phyloP scores from a whole-genome alignment of 768 basidiomycete genomes.

The Pholiota microspora region DNA sequence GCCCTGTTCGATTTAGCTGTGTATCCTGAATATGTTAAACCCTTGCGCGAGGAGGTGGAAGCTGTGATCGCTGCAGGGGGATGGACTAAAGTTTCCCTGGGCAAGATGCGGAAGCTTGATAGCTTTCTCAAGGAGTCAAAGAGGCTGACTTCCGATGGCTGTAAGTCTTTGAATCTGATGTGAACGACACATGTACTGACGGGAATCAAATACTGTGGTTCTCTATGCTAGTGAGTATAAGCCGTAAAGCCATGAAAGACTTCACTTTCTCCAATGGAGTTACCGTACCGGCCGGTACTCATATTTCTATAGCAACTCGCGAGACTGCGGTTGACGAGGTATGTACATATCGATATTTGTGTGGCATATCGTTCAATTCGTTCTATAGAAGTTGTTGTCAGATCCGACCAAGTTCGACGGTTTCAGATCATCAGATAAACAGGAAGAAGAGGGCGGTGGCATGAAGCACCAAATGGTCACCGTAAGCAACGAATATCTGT shows the following conservation, averaged over 20 bases:
- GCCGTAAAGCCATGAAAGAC: conserved; percentile 24
- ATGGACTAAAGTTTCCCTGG: conserved; percentile 30
- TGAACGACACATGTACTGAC: conserved; percentile 22
- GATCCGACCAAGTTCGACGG: conserved; percentile 18
- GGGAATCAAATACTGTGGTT: not conserved
- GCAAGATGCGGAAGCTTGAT: conserved; percentile 41
- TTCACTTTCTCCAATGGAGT: conserved; percentile 34
- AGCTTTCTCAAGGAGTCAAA: conserved; percentile 53
- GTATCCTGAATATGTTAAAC: conserved; percentile 29
- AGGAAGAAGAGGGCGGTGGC: too few species aligned
- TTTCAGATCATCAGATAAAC: too few species aligned
- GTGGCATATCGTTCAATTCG: conserved; percentile 53
- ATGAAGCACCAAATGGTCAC: too few species aligned
- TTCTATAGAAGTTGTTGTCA: conserved; percentile 21
- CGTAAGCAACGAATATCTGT: conserved; percentile 29
- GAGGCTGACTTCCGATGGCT: too few species aligned
- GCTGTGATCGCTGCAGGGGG: conserved; percentile 23
- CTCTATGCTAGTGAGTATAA: conserved; percentile 22
- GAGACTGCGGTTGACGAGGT: conserved; percentile 21
- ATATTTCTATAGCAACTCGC: conserved; percentile 19
- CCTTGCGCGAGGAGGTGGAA: conserved; percentile 38
- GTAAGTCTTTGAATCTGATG: conserved; percentile 31
- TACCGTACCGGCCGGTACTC: conserved; percentile 25
- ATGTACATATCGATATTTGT: conserved; percentile 32
- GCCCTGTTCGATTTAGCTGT: conserved; percentile 34